These are phyloP conservation scores for Rhododendron ovatum DNA, from an alignment of 148 eudicot species.

Conservation along the genomic window DNA sequence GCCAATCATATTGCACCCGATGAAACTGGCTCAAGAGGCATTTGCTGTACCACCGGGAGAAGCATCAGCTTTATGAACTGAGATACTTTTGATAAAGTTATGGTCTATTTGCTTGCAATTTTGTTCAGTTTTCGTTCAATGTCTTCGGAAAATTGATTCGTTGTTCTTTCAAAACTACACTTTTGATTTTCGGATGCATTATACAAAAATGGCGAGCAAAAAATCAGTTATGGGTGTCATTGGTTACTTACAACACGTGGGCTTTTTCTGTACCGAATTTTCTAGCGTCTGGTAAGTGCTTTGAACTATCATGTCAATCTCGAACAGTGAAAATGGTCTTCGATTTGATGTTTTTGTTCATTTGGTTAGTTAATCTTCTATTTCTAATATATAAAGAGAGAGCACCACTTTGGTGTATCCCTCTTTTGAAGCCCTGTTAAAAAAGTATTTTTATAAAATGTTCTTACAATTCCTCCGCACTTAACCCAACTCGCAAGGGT, in stretches of 20 bases:
- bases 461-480: too few species aligned
- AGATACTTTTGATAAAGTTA: not conserved
- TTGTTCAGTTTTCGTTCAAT: not conserved
- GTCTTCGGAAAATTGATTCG: not conserved
- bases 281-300: not conserved
- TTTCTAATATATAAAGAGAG: too few species aligned
- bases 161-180: not conserved
- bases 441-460: too few species aligned
- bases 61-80: slow-evolving; percentile 1
- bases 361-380: too few species aligned
- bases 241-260: not conserved
- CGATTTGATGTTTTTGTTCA: not conserved
- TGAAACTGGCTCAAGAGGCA: not conserved
- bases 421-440: too few species aligned
- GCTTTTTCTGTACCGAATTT: not conserved
- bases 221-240: not conserved
- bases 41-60: not conserved
- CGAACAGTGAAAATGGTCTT: not conserved
- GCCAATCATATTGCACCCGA: not conserved
- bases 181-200: not conserved
- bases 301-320: not conserved
- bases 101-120: not conserved
- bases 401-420: too few species aligned
- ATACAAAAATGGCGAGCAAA: not conserved
- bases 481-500: too few species aligned